Base-by-base conservation (phyloP, 2,329 filamentous ascomycete species). In the Sporothrix curviconia region DNA sequence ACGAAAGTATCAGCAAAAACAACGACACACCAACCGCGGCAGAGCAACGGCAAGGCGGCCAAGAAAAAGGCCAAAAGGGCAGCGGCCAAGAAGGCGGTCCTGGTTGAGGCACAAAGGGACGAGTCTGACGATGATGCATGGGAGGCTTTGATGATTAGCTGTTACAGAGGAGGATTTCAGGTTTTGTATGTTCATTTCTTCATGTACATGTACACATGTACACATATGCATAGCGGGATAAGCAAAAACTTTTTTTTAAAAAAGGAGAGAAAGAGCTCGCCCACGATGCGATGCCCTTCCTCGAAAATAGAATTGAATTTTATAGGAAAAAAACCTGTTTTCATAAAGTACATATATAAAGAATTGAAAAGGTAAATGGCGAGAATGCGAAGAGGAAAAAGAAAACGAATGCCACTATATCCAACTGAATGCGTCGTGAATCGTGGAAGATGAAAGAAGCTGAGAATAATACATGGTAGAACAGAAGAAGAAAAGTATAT, bases 111-210 rank as follows among this genome's bases (percentile, higher is more conserved):
- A 53, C 37, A 60, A 36, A 54, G 37, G 36, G 44, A 55, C 3
- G 25, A 55, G 24, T 24, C 36, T 1, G 42, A 56, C 6, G 50
- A 40, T 2, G 51, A 42, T 4, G 51, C 39, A 11, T 65, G 64
- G 64, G 55, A 52, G 64, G 64, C 1, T 63, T 65, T 24, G 61
- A 61, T 14, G 62, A 65, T 24, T 65, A 28, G 55, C n/a, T n/a
- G n/a, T n/a, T n/a, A n/a, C 14, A 30, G 28, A 1, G 5, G 7
- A 32, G 30, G 19, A 8, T 19, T 25, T 36, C 32, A 32, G 12
- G n/a, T n/a, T n/a, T 3, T 15, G 17, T 36, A 43, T 11, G 22
- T 8, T n/a, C 28, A 43, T 22, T 8, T 11, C 25, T 9, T 32
- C 30, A 52, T 55, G 28, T 37, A 17, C 3, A 32, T 14, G 22